Percentiles rank a stretch among this genome's conserved stretches.
These are phyloP conservation scores for Mrakiaceae sp. DNA, from an alignment of 1,284 basidiomycete genomes.

Conservation along the genomic window DNA sequence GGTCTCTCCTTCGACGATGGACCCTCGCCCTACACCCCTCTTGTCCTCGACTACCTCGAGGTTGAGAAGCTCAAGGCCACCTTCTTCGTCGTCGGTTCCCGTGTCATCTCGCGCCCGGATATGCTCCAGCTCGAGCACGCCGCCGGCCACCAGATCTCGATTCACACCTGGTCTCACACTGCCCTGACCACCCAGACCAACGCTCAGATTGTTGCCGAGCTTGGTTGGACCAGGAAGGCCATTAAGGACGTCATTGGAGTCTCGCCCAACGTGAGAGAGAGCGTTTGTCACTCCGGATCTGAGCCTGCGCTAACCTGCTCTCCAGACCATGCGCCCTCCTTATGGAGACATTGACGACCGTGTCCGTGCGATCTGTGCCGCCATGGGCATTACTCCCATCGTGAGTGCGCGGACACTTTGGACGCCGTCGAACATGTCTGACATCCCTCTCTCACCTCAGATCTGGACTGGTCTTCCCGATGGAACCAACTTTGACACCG, in stretches of 20 bases:
- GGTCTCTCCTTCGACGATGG: conserved; percentile 43
- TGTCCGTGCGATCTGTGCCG: conserved; percentile 68
- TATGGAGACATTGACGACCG: conserved; percentile 59
- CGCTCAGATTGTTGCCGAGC: conserved; percentile 79
- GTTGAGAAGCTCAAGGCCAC: conserved; percentile 60
- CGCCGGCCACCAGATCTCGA: conserved; percentile 59
- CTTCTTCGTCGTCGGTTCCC: conserved; percentile 74
- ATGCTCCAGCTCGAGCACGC: conserved; percentile 77
- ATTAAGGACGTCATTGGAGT: conserved; percentile 74
- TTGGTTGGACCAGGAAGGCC: conserved; percentile 76
- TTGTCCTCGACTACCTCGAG: conserved; percentile 37
- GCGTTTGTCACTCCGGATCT: background rate
- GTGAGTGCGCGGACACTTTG: conserved; percentile 45
- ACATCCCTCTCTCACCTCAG: conserved; percentile 24
- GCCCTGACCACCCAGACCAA: conserved; percentile 68
- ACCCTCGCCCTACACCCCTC: conserved; percentile 69
- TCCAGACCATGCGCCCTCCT: conserved; percentile 6
- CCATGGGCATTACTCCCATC: conserved; percentile 69
- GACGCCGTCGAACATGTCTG: background rate
- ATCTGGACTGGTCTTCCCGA: conserved; percentile 30
- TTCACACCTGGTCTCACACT: conserved; percentile 56
- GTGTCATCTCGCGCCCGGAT: conserved; percentile 65
- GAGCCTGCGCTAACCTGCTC: background rate
- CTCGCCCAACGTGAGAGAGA: conserved; percentile 50
- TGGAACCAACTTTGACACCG: conserved; percentile 61